Conservation (phyloP, 441 rosid species). For the Aleurites moluccanus region DNA sequence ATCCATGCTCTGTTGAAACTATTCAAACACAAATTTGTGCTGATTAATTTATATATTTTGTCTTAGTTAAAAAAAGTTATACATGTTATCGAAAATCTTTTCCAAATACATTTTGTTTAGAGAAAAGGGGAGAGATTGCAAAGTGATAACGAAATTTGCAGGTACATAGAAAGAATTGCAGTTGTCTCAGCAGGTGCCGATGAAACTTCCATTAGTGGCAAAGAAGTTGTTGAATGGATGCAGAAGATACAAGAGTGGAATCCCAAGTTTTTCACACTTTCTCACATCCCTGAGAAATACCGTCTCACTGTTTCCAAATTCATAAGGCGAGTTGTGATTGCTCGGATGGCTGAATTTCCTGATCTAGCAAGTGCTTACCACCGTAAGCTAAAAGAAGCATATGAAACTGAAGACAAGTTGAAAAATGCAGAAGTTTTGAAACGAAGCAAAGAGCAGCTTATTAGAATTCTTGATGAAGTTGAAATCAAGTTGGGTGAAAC, state of each 20-base stretch:
- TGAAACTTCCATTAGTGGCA: conserved; percentile 44
- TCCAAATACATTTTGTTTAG: not conserved
- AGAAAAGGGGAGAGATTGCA: conserved; percentile 1
- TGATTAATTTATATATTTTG: not conserved
- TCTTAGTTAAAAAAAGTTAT: not conserved
- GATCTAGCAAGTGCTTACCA: conserved; percentile 88
- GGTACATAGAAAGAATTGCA: conserved; percentile 83
- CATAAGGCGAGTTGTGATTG: conserved; percentile 71
- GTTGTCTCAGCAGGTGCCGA: conserved; percentile 55
- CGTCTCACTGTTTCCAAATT: conserved; percentile 67
- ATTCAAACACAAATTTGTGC: not conserved
- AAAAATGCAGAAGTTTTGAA: conserved; percentile 45
- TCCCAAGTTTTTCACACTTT: conserved; percentile 71
- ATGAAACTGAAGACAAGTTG: conserved; percentile 68
- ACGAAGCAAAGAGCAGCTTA: conserved; percentile 60
- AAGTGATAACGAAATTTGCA: conserved; percentile 32
- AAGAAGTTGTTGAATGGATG: conserved; percentile 77
- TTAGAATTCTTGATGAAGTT: conserved; percentile 63
- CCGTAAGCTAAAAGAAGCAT: conserved; percentile 65
- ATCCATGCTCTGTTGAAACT: not conserved
- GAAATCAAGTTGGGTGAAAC: conserved; percentile 56
- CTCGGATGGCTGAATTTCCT: conserved; percentile 91
- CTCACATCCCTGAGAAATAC: conserved; percentile 60
- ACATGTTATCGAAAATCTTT: not conserved
- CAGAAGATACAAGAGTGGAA: conserved; percentile 76